phyloP scores from a whole-genome alignment of 2,329 filamentous ascomycete species.

The Trichoderma sp. region DNA sequence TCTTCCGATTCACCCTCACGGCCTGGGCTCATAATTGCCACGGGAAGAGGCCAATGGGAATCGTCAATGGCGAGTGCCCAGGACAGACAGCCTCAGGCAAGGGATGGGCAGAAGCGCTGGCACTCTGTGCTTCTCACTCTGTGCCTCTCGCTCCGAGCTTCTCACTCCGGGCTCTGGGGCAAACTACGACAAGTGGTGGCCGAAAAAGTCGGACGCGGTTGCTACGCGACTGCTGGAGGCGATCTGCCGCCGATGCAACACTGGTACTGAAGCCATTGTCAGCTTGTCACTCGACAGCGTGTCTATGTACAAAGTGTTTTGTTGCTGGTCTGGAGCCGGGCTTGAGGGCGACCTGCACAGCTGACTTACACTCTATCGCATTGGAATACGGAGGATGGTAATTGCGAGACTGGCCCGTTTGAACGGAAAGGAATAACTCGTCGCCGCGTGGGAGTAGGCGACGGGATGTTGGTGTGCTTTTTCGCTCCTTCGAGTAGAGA shows the following conservation, averaged over 20 bases:
- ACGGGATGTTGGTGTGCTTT: conserved; percentile 33
- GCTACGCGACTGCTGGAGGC: conserved; percentile 25
- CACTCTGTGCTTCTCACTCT: not conserved
- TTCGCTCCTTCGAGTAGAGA: conserved; percentile 30
- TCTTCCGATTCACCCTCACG: conserved; percentile 42
- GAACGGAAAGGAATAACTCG: conserved; percentile 54
- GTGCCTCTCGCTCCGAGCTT: not conserved
- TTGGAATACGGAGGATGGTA: conserved; percentile 45
- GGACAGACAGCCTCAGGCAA: not conserved
- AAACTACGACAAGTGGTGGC: conserved; percentile 9
- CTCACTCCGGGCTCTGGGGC: not conserved
- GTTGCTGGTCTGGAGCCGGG: conserved; percentile 19
- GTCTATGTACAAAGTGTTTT: not conserved
- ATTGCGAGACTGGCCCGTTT: conserved; percentile 45
- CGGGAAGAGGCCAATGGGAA: not conserved
- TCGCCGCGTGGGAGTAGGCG: conserved; percentile 35
- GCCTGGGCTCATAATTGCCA: conserved; percentile 36
- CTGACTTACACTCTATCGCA: conserved; percentile 39
- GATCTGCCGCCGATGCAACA: conserved; percentile 18
- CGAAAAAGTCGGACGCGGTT: conserved; percentile 4
- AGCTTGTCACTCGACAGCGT: conserved; percentile 28
- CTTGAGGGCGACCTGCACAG: conserved; percentile 20
- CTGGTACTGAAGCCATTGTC: conserved; percentile 29
- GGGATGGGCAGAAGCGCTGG: not conserved
- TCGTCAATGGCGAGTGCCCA: not conserved